These are phyloP conservation scores for Paracamarosporium sp. DNA, from an alignment of 2,329 filamentous ascomycete species.

Conservation along the genomic window DNA sequence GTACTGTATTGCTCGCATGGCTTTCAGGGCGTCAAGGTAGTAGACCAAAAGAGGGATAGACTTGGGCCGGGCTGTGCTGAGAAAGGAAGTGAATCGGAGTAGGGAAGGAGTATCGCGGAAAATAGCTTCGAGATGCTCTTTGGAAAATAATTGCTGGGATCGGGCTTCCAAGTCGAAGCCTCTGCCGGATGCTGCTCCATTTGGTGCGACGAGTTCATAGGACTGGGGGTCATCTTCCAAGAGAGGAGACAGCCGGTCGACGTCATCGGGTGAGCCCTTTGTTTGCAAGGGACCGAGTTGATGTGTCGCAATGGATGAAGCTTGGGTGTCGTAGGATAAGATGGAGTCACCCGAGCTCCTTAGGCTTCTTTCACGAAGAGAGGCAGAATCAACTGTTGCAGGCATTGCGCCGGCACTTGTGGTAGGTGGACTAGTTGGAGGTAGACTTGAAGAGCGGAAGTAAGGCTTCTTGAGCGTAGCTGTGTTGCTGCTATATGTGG, in stretches of 20 bases:
- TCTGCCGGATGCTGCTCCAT: conserved; percentile 31
- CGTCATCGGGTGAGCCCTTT: conserved; percentile 49
- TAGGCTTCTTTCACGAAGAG: conserved; percentile 9
- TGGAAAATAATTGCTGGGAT: conserved; percentile 70
- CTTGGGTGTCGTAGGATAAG: conserved; percentile 41
- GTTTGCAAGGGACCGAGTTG: conserved; percentile 53
- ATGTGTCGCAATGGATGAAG: conserved; percentile 40
- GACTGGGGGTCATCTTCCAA: conserved; percentile 61
- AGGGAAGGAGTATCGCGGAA: conserved; percentile 69
- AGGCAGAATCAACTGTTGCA: conserved; percentile 22
- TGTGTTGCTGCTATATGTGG: conserved; percentile 24
- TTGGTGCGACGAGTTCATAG: conserved; percentile 60
- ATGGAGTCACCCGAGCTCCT: conserved; percentile 44
- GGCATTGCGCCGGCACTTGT: conserved; percentile 12
- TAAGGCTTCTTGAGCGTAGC: conserved; percentile 19
- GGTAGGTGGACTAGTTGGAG: not conserved
- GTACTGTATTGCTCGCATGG: conserved; percentile 73
- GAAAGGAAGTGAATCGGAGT: conserved; percentile 71
- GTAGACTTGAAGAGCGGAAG: conserved; percentile 21
- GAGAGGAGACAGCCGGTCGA: conserved; percentile 54
- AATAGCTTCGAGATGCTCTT: conserved; percentile 69
- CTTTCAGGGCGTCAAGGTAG: conserved; percentile 75
- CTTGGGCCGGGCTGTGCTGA: conserved; percentile 64
- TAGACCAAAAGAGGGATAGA: conserved; percentile 73
- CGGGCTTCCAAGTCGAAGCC: conserved; percentile 67